Base-by-base conservation (phyloP, 345 rosid genomes). In the Streptanthus diversifolius region DNA sequence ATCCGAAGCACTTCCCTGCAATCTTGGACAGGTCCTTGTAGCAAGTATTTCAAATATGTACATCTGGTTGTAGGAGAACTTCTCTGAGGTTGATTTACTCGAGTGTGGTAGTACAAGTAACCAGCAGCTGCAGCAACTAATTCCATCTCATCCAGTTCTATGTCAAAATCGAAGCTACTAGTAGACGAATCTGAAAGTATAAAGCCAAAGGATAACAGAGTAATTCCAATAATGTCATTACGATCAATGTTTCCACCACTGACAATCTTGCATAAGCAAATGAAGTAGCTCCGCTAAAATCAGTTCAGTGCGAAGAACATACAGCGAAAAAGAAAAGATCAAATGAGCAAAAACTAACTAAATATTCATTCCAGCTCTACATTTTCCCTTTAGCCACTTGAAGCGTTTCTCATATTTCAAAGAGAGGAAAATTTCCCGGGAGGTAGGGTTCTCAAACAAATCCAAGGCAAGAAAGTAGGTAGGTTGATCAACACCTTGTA, bases 121-220 rank as follows among this genome's bases (percentile, higher is more conserved):
- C 93, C 92, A 61, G 87, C 86, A 59, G 97, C 87, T 8, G 92
- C 89, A 0, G 96, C 93, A 66, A 89, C 85, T 74, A 89, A 71
- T 60, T 90, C 95, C 92, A 92, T 90, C 88, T 90, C 85, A 47
- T 88, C 92, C 83, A 90, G 66, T 83, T 88, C 87, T 71, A 88
- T 17, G 75, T 90, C 95, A 27, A 77, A 56, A 79, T 83, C 88
- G 12, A 77, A 84, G 90, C 80, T 75, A 80, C 80, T 65, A 35
- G 79, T 58, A 0, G 81, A 81, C 14, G 68, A 47, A 80, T 85
- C 91, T 85, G 95, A 66, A 76, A 83, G 75, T 79, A 61, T 5
- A 51, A 51, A 30, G 27, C 51, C 65, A 73, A 56, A 39, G 29
- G 48, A 45, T 45, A 35, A 45, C 60, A 44, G 15, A 52, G 56